Percentiles rank a stretch among this genome's conserved stretches.
Conservation (phyloP, 2,329 filamentous ascomycete genomes). For the Colletotrichum sp. region DNA sequence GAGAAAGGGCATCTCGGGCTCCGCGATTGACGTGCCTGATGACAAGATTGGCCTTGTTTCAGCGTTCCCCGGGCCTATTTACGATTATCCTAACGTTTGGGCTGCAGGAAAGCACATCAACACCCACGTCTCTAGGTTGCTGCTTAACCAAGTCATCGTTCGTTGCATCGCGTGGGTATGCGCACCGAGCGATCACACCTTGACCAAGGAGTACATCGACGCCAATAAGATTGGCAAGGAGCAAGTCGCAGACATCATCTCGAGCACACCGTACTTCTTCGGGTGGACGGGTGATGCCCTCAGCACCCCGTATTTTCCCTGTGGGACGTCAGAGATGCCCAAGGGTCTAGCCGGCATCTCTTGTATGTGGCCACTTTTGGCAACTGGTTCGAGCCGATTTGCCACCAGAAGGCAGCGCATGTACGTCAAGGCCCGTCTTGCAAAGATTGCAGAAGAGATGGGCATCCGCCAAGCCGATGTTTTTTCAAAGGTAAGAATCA, state of each 20-base stretch:
- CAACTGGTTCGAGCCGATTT: slow-evolving; percentile 25
- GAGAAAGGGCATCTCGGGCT: slow-evolving; percentile 23
- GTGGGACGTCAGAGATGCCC: slow-evolving; percentile 26
- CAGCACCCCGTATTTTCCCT: slow-evolving; percentile 27
- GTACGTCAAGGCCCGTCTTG: slow-evolving; percentile 23
- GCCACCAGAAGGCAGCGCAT: slow-evolving; percentile 21
- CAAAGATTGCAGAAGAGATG: slow-evolving; percentile 25
- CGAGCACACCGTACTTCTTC: slow-evolving; percentile 26
- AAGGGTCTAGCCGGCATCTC: slow-evolving; percentile 26
- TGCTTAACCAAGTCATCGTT: slow-evolving; percentile 25
- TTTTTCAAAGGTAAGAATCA: slow-evolving; percentile 22
- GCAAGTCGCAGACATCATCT: slow-evolving; percentile 25
- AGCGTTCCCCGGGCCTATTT: slow-evolving; percentile 24
- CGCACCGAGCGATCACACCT: slow-evolving; percentile 24
- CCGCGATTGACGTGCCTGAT: slow-evolving; percentile 19
- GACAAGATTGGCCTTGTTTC: slow-evolving; percentile 15
- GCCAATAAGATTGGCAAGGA: slow-evolving; percentile 22
- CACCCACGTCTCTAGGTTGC: slow-evolving; percentile 24
- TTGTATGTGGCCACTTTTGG: slow-evolving; percentile 26
- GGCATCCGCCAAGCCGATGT: slow-evolving; percentile 27
- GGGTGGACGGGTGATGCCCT: slow-evolving; percentile 25
- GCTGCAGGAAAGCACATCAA: slow-evolving; percentile 28
- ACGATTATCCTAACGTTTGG: slow-evolving; percentile 26
- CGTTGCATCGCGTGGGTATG: slow-evolving; percentile 27
- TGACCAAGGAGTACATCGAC: slow-evolving; percentile 24